A percentile compares a stretch with the other conserved stretches of the same genome.
Conservation (phyloP, 805 yeast genomes). For the Candida ponderosae region DNA sequence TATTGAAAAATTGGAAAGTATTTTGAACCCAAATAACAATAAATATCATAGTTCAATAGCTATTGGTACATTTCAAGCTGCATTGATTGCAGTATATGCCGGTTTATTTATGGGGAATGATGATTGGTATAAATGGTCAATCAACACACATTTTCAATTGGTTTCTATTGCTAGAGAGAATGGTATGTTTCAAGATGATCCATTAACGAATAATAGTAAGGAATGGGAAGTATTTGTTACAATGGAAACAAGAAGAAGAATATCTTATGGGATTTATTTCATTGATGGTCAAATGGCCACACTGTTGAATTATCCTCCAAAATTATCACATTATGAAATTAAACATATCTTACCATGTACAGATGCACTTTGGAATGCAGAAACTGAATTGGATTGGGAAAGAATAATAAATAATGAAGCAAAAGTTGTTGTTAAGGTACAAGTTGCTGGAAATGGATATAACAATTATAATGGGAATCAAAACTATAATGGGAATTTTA, state of each 20-base stretch:
- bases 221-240: background rate
- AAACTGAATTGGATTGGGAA: background rate
- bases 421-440: too few species aligned
- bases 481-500: too few species aligned
- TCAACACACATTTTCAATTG: background rate
- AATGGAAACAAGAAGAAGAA: conserved; percentile 1
- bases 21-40: too few species aligned
- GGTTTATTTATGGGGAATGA: conserved; percentile 1
- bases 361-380: background rate
- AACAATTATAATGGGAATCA: too few species aligned
- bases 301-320: conserved; percentile 1
- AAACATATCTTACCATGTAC: conserved; percentile 1
- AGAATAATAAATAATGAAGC: background rate
- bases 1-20: background rate
- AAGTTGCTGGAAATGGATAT: too few species aligned
- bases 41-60: background rate
- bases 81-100: background rate
- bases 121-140: background rate
- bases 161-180: background rate
- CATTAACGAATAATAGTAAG: background rate
- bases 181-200: conserved; percentile 1
- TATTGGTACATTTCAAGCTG: background rate
- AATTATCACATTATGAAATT: conserved; percentile 1
- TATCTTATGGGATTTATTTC: background rate
- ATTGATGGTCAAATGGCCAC: background rate